Conservation (phyloP, 164 flowering plant genomes). For the Hamamelis virginiana region DNA sequence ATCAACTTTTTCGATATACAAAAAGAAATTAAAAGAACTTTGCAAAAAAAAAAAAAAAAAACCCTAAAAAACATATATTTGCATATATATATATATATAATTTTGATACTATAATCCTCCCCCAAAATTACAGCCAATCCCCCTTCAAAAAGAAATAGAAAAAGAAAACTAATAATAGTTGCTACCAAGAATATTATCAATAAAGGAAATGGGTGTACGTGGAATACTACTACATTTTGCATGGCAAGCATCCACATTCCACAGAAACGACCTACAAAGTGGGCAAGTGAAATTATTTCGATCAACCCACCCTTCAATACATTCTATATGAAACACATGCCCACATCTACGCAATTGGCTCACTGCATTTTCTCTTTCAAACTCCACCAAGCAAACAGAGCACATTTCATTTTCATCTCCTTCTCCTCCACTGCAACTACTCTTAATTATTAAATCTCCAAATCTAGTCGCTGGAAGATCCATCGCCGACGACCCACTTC, state of each 20-base stretch:
- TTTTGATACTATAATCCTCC: too few species aligned
- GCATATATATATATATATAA: too few species aligned
- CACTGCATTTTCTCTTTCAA: constrained; percentile 42
- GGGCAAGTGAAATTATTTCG: constrained; percentile 56
- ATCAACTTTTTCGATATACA: too few species aligned
- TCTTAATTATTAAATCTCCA: constrained; percentile 18
- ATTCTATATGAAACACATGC: constrained; percentile 50
- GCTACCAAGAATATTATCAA: too few species aligned
- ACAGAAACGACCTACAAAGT: constrained; percentile 36
- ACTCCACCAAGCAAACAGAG: constrained; percentile 56
- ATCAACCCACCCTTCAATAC: constrained; percentile 51
- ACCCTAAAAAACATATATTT: too few species aligned
- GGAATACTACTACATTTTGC: too few species aligned
- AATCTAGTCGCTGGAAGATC: constrained; percentile 25
- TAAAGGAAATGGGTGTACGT: too few species aligned
- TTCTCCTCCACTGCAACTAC: not conserved
- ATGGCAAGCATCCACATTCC: not conserved
- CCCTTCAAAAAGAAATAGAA: too few species aligned
- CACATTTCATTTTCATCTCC: constrained; percentile 25
- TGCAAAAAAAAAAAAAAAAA: too few species aligned
- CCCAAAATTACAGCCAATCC: too few species aligned
- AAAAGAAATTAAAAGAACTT: too few species aligned
- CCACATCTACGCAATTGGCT: constrained; percentile 39
- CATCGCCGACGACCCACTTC: not conserved
- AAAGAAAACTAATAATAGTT: too few species aligned